Evolutionary conservation across 768 basidiomycete genomes (phyloP), one percentile per base, ranked within the genome.

Genomic region (Sutorius australiensis): DNA sequence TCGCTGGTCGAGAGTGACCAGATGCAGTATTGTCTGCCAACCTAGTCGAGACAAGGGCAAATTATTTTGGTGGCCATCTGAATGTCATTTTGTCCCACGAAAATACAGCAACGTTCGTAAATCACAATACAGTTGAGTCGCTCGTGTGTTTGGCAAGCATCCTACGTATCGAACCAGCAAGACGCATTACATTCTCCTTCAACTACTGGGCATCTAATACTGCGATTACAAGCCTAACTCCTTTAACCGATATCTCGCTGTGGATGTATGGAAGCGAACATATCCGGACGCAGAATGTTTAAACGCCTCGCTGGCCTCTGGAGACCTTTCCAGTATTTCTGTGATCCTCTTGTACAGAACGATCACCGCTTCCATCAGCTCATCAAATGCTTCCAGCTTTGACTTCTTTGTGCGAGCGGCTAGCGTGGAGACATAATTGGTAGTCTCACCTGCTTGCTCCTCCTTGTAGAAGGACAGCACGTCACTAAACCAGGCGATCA

Each of bases 401-500:
- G 67, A 57, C 4, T 48, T 44, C 8, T 56, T 50, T 2, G 57
- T 53, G 30, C 55, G 61, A 11, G 55, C 53, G 0, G 74, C 73
- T 0, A 68, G 49, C 13, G 63, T 54, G 0, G 0, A 73, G 28
- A 75, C 55, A 13, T 63, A 68, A 48, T 75, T 75, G 33, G 65
- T 63, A 3, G 55, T 51, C 50, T 76, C 75, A 5, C 67, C 69
- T 0, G 45, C 62, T 2, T 62, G 47, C 45, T 76, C 75, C 63
- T 77, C 75, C 51, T 76, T 68, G 54, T 76, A 72, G 49, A 76
- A 75, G 0, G 70, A 75, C 1, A 75, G 56, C 21, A 76, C 57
- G 32, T 76, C 74, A 48, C 74, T 76, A n/a, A 38, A 62, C 24
- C 12, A 27, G 1, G 13, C n/a, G 6, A 16, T 50, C 3, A 41